Evolutionary conservation across 768 basidiomycete genomes (phyloP), one percentile per base, ranked within the genome.

Genomic region (Saitozyma podzolica): DNA sequence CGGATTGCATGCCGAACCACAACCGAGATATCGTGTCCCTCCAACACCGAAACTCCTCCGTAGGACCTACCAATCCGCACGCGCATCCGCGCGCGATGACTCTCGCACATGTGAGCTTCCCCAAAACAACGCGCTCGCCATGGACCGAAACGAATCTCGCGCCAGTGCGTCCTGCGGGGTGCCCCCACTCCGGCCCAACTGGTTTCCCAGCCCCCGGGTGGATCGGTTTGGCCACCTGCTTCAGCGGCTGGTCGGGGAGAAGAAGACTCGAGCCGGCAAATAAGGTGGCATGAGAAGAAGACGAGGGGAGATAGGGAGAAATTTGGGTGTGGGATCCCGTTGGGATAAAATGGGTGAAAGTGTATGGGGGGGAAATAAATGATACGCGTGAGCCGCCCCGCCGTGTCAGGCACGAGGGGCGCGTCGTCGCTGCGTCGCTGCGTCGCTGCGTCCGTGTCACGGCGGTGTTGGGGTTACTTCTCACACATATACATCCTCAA

Each of bases 161-260:
- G 43, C 59, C 17, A 17, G 47, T 19, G 39, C 43, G 59, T 60
- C 59, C 59, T 60, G 59, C 59, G 59, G 59, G 63, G 59, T 56
- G 54, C 57, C 37, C 39, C 39, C 17, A 29, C 40, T 45, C 50
- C 50, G 40, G 16, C 48, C 43, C 57, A 8, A 11, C 17, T 29
- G 16, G 29, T 29, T 54, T 43, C n/a, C 19, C 10, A 29, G n/a
- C 17, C 48, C 8, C 11, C 16, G 39, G 39, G 16, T 29, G 51
- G 37, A 8, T 40, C 17, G 49, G 43, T 67, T 60, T 65, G 52
- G 52, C 61, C 63, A 65, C 50, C 64, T 59, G 61, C 57, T 67
- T 61, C 53, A 60, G 43, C 59, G 53, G 58, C 19, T 19, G 14
- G 49, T 55, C 61, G 50, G 41, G 52, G 42, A 40, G 54, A 59